Conservation (phyloP, 257 asterid species). For the Salvia hispanica region DNA sequence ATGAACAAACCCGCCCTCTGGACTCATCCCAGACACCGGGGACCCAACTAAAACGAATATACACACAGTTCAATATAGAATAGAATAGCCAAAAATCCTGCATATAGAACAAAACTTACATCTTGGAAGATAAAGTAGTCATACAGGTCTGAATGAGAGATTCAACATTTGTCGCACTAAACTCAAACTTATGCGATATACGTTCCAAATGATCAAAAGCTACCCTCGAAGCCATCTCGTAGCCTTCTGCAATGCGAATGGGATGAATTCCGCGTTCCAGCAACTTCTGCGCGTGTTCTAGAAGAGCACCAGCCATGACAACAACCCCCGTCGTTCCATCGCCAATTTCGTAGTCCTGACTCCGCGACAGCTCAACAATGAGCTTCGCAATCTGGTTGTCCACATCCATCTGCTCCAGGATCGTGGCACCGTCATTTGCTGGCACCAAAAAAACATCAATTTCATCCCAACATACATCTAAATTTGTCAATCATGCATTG, state of each 20-base stretch:
- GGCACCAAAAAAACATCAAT: slow-evolving; percentile 31
- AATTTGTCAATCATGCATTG: neutral
- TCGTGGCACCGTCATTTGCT: slow-evolving; percentile 98
- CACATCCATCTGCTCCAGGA: slow-evolving; percentile 96
- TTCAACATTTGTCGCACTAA: slow-evolving; percentile 49
- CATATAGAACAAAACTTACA: slow-evolving; percentile 56
- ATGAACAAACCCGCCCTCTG: neutral
- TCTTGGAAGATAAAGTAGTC: slow-evolving; percentile 95
- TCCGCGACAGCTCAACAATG: slow-evolving; percentile 89
- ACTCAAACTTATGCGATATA: slow-evolving; percentile 69
- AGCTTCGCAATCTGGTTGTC: slow-evolving; percentile 94
- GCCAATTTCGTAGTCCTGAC: slow-evolving; percentile 97
- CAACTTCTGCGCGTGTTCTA: slow-evolving; percentile 88
- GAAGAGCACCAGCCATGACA: slow-evolving; percentile 95
- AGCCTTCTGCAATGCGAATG: slow-evolving; percentile 91
- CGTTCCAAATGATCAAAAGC: slow-evolving; percentile 83
- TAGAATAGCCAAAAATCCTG: slow-evolving; percentile 3
- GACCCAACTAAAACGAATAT: neutral
- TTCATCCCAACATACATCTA: neutral
- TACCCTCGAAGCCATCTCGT: slow-evolving; percentile 86
- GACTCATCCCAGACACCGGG: neutral
- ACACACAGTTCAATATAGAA: neutral
- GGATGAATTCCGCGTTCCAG: slow-evolving; percentile 97
- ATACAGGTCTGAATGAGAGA: slow-evolving; percentile 84
- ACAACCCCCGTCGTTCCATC: slow-evolving; percentile 99